Conservation (phyloP, 2,329 filamentous ascomycete species). For the Penicillium sp. region DNA sequence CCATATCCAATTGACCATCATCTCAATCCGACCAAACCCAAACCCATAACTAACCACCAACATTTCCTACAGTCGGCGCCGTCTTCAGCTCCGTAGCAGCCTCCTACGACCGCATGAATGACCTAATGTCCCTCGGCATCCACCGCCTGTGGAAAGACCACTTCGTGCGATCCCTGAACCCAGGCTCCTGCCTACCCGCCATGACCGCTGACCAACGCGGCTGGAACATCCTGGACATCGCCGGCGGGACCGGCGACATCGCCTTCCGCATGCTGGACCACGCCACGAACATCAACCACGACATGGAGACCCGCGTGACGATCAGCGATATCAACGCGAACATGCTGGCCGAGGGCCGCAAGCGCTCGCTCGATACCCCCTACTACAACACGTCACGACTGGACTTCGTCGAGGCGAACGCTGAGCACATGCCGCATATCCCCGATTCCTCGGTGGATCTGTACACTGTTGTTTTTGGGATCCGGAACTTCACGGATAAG, state of each 20-base stretch:
- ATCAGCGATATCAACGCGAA: slow-evolving; percentile 94
- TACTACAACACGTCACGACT: slow-evolving; percentile 56
- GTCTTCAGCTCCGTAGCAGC: slow-evolving; percentile 95
- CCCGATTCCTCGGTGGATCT: slow-evolving; percentile 75
- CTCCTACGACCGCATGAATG: slow-evolving; percentile 97
- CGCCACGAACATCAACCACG: slow-evolving; percentile 73
- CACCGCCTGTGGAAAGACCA: slow-evolving; percentile 97
- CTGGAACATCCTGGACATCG: slow-evolving; percentile 86
- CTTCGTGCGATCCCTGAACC: slow-evolving; percentile 88
- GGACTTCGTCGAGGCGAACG: slow-evolving; percentile 86
- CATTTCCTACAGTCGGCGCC: slow-evolving; percentile 61
- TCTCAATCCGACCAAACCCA: neutral
- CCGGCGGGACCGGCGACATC: slow-evolving; percentile 95
- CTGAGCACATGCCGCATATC: slow-evolving; percentile 68
- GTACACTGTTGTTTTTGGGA: slow-evolving; percentile 97
- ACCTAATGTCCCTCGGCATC: slow-evolving; percentile 96
- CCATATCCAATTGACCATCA: neutral
- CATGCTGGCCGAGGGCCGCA: slow-evolving; percentile 86
- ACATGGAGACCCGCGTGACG: slow-evolving; percentile 77
- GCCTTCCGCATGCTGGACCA: slow-evolving; percentile 94
- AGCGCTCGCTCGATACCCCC: slow-evolving; percentile 65
- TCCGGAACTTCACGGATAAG: slow-evolving; percentile 95
- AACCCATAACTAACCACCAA: neutral
- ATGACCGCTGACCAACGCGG: slow-evolving; percentile 41
- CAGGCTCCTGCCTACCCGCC: slow-evolving; percentile 57